Percentiles rank a stretch among this genome's conserved stretches.
phyloP scores from a whole-genome alignment of 2,329 filamentous ascomycete species.

The Juglanconis sp. region DNA sequence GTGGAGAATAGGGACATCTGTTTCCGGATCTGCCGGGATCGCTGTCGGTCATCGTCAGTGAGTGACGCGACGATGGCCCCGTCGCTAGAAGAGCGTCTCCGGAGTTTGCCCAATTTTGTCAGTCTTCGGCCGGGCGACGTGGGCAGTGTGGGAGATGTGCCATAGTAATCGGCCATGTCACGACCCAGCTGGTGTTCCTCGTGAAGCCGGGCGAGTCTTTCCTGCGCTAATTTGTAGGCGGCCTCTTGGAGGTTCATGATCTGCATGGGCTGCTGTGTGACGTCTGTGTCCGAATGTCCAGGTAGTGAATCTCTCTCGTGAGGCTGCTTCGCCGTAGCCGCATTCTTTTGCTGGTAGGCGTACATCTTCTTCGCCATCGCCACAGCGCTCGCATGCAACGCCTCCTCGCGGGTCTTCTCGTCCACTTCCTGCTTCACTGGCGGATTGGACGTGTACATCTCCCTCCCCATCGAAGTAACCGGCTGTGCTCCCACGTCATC shows the following conservation, averaged over 20 bases:
- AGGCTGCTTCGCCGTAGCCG: conserved; percentile 46
- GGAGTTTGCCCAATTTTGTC: conserved; percentile 52
- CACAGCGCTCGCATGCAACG: conserved; percentile 76
- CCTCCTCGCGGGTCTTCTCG: conserved; percentile 69
- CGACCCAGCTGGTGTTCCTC: conserved; percentile 62
- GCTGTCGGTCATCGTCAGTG: conserved; percentile 55
- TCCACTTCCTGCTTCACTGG: conserved; percentile 69
- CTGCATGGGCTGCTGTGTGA: conserved; percentile 45
- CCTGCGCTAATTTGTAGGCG: conserved; percentile 80
- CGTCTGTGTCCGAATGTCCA: conserved; percentile 24
- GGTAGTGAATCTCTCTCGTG: conserved; percentile 27
- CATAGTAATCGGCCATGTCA: conserved; percentile 75
- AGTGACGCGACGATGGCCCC: conserved; percentile 43
- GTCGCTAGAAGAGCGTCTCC: conserved; percentile 66
- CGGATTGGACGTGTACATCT: conserved; percentile 76
- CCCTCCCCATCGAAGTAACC: conserved; percentile 63
- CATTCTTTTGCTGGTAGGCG: conserved; percentile 60
- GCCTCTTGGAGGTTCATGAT: conserved; percentile 74
- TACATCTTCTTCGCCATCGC: conserved; percentile 92
- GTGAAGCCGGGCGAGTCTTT: conserved; percentile 77
- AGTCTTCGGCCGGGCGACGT: conserved; percentile 39
- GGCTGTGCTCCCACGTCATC: conserved; percentile 66
- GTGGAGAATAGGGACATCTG: conserved; percentile 78
- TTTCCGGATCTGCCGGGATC: conserved; percentile 68
- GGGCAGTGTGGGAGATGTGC: conserved; percentile 39